A percentile compares a stretch with the other conserved stretches of the same genome.
These are phyloP conservation scores for Microbotryomycetes sp. DNA, from an alignment of 1,284 basidiomycete genomes.

Conservation along the genomic window DNA sequence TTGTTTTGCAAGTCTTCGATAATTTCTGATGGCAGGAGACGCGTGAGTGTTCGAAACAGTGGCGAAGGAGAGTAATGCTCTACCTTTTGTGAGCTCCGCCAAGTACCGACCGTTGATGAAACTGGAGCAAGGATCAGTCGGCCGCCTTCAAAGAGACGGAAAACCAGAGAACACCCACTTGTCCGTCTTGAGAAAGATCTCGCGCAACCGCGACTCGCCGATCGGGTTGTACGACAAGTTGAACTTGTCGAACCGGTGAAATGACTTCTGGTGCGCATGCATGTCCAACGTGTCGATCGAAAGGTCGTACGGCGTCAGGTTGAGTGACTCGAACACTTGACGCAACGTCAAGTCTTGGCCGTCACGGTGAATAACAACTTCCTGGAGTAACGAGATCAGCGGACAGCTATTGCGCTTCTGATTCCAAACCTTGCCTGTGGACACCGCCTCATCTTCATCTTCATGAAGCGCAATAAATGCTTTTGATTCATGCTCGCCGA, in stretches of 20 bases:
- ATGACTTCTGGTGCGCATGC: conserved; percentile 96
- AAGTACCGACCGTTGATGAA: conserved; percentile 84
- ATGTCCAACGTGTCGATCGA: conserved; percentile 99
- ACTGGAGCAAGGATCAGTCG: too few relatives aligned
- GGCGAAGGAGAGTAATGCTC: conserved; percentile 11
- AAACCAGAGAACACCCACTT: conserved; percentile 47
- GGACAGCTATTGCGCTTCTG: neutral
- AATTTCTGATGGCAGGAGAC: conserved; percentile 56
- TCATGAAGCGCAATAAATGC: conserved; percentile 98
- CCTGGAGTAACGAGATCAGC: conserved; percentile 55
- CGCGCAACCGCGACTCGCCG: conserved; percentile 86
- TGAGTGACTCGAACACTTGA: conserved; percentile 91
- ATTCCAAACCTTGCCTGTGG: too few relatives aligned
- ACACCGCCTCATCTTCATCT: conserved; percentile 64
- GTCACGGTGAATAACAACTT: conserved; percentile 92
- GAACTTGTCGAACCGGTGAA: conserved; percentile 96
- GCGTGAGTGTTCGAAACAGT: neutral
- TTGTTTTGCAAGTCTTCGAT: conserved; percentile 94
- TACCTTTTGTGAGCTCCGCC: conserved; percentile 87
- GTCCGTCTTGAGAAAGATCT: conserved; percentile 98
- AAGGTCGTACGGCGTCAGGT: conserved; percentile 93
- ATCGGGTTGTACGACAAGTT: conserved; percentile 77
- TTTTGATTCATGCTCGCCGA: conserved; percentile 99
- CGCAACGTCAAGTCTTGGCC: conserved; percentile 79
- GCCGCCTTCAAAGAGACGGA: too few relatives aligned